Conservation (phyloP, 768 basidiomycete genomes). For the Leccinum sublutescens region DNA sequence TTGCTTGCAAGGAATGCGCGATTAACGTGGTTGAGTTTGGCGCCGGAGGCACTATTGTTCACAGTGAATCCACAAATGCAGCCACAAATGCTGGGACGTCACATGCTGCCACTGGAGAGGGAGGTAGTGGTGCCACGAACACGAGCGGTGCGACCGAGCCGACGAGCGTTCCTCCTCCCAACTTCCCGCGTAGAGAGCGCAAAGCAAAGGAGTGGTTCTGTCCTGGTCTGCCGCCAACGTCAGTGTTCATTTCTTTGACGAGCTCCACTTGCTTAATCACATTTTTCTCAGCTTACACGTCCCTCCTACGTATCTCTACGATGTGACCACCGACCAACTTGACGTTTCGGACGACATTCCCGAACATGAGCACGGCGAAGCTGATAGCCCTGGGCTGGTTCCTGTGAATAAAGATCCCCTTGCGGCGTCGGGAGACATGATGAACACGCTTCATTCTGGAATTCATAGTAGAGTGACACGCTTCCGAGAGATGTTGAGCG, state of each 20-base stretch:
- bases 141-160: conserved; percentile 24
- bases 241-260: conserved; percentile 32
- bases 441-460: conserved; percentile 25
- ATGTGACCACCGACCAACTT: conserved; percentile 45
- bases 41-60: conserved; percentile 81
- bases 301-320: conserved; percentile 79
- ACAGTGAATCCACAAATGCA: conserved; percentile 41
- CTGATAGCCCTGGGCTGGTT: neutral
- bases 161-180: conserved; percentile 30
- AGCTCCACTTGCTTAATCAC: neutral
- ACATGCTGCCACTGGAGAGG: conserved; percentile 23
- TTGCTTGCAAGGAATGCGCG: conserved; percentile 94
- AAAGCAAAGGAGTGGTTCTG: conserved; percentile 98
- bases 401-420: conserved; percentile 13
- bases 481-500: conserved; percentile 33
- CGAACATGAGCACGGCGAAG: conserved; percentile 22
- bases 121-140: conserved; percentile 16
- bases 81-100: conserved; percentile 26
- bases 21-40: conserved; percentile 98
- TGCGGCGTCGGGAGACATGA: conserved; percentile 16
- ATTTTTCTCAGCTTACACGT: conserved; percentile 69
- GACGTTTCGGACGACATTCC: conserved; percentile 32
- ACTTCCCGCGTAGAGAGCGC: conserved; percentile 66
- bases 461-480: conserved; percentile 26
- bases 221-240: conserved; percentile 93